Conservation (phyloP, 257 asterid species). For the Paulownia fortunei region DNA sequence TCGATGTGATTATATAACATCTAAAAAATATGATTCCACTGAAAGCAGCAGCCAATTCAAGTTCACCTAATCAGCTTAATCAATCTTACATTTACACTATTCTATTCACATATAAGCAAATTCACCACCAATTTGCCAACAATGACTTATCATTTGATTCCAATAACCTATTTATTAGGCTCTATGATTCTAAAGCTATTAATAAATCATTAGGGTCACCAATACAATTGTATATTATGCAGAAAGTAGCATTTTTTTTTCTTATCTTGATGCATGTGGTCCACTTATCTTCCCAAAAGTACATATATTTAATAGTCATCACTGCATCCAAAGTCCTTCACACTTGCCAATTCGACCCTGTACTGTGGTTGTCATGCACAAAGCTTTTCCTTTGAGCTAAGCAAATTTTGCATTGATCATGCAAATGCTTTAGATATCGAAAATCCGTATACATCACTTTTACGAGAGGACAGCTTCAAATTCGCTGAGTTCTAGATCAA, state of each 20-base stretch:
- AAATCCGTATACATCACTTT: neutral
- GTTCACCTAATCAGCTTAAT: neutral
- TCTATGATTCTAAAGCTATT: neutral
- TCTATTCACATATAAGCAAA: neutral
- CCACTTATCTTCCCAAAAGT: conserved; percentile 16
- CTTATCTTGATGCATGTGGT: neutral
- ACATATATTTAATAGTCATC: neutral
- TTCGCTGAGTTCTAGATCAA: conserved; percentile 15
- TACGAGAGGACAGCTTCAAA: neutral
- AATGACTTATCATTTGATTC: neutral
- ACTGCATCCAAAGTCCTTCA: neutral
- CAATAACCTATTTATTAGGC: neutral
- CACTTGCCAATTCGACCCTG: conserved; percentile 5
- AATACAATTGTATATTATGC: neutral
- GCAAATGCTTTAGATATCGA: neutral
- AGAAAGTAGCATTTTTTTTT: neutral
- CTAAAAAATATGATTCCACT: neutral
- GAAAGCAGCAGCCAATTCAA: neutral
- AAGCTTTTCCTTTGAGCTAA: neutral
- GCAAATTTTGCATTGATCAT: conserved; percentile 1
- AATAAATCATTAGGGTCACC: neutral
- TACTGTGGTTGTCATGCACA: neutral
- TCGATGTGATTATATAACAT: neutral
- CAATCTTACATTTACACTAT: neutral
- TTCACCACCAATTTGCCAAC: neutral